Conservation (phyloP, 192 early-diverging fungal species). For the Diversispora eburnea region DNA sequence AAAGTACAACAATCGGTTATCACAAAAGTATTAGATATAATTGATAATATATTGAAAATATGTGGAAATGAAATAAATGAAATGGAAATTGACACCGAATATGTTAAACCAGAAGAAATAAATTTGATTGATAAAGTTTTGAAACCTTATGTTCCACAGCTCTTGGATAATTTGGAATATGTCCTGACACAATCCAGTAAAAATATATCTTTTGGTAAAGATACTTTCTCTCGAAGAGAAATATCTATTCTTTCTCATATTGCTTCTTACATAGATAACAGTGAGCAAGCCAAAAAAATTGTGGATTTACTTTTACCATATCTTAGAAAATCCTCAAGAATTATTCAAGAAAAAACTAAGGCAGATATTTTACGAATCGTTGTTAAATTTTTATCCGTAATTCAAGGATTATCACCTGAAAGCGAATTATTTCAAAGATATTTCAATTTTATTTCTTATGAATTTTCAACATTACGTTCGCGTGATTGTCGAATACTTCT, state of each 20-base stretch:
- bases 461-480: constrained; percentile 66
- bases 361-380: constrained; percentile 80
- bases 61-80: constrained; percentile 52
- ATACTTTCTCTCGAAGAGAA: constrained; percentile 59
- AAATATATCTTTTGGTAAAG: constrained; percentile 49
- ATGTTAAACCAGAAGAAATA: constrained; percentile 30
- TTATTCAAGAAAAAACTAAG: constrained; percentile 79
- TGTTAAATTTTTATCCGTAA: constrained; percentile 71
- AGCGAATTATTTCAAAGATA: constrained; percentile 53
- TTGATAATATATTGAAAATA: constrained; percentile 63
- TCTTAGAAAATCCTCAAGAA: constrained; percentile 62
- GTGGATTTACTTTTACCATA: constrained; percentile 81
- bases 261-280: constrained; percentile 67
- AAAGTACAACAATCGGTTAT: constrained; percentile 75
- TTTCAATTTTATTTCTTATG: constrained; percentile 59
- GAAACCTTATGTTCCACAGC: constrained; percentile 48
- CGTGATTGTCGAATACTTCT: constrained; percentile 64
- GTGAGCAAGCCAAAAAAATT: constrained; percentile 62
- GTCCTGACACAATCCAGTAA: constrained; percentile 44
- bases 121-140: constrained; percentile 46
- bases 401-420: constrained; percentile 49
- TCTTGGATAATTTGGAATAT: constrained; percentile 60
- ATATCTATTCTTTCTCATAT: constrained; percentile 78
- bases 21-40: constrained; percentile 65
- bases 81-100: constrained; percentile 31